Percentiles rank a stretch among this genome's conserved stretches.
phyloP scores from a whole-genome alignment of 2,329 filamentous ascomycete genomes.

The Coniella vitis region DNA sequence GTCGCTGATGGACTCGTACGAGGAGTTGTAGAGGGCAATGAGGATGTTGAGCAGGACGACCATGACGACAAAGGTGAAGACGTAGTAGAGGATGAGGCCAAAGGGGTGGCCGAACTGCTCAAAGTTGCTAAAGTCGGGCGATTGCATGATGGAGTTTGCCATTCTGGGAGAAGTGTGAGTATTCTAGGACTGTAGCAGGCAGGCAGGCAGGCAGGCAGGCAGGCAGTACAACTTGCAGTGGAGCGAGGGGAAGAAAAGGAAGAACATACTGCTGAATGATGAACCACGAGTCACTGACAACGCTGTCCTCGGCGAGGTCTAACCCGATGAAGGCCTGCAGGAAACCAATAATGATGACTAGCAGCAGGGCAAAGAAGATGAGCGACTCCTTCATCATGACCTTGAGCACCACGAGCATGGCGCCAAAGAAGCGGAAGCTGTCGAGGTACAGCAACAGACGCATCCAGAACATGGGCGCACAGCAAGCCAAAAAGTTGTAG shows the following conservation, averaged over 20 bases:
- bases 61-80: slow-evolving; percentile 97
- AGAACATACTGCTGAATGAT: slow-evolving; percentile 54
- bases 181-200: too few relatives aligned
- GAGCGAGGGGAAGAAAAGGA: neutral
- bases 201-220: too few relatives aligned
- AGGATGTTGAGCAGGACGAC: slow-evolving; percentile 88
- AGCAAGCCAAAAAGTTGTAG: slow-evolving; percentile 92
- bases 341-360: slow-evolving; percentile 79
- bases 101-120: slow-evolving; percentile 89
- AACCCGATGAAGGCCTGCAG: slow-evolving; percentile 91
- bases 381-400: slow-evolving; percentile 91
- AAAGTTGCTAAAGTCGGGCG: slow-evolving; percentile 82
- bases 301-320: slow-evolving; percentile 71
- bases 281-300: slow-evolving; percentile 61
- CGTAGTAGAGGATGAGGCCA: slow-evolving; percentile 91
- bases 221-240: too few relatives aligned
- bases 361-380: slow-evolving; percentile 90
- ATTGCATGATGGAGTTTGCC: slow-evolving; percentile 87
- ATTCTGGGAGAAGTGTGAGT: slow-evolving; percentile 36
- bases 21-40: slow-evolving; percentile 93
- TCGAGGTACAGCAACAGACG: slow-evolving; percentile 89
- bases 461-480: slow-evolving; percentile 95
- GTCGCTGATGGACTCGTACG: slow-evolving; percentile 89
- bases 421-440: slow-evolving; percentile 89
- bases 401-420: slow-evolving; percentile 95